These are phyloP conservation scores for Rhodosorus marinus DNA, from an alignment of 23 red algal genomes.

Conservation along the genomic window DNA sequence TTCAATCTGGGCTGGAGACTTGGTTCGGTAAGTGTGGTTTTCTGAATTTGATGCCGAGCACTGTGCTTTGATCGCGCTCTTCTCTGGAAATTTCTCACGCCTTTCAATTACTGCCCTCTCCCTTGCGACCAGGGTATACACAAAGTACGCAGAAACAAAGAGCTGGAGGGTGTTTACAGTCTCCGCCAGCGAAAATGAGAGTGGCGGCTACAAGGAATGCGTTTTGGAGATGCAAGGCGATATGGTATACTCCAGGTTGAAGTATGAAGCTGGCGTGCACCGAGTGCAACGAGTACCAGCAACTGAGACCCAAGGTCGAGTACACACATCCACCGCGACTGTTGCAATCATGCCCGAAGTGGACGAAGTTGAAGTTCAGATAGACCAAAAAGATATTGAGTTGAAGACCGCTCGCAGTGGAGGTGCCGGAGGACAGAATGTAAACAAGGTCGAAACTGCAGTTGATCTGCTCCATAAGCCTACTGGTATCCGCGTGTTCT, in stretches of 20 bases:
- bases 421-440: slow-evolving; percentile 96
- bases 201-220: slow-evolving; percentile 13
- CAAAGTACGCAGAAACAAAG: too few relatives aligned
- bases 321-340: slow-evolving; percentile 66
- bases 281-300: slow-evolving; percentile 84
- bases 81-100: too few relatives aligned
- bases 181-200: slow-evolving; percentile 3
- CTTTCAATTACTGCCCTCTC: too few relatives aligned
- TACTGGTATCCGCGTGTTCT: slow-evolving; percentile 82
- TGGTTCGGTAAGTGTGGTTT: slow-evolving; percentile 22
- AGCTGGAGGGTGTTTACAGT: too few relatives aligned
- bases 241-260: slow-evolving; percentile 8
- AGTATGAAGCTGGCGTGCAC: slow-evolving; percentile 73
- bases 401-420: slow-evolving; percentile 77
- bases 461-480: slow-evolving; percentile 87
- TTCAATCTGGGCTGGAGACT: slow-evolving; percentile 45
- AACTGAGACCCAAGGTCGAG: slow-evolving; percentile 70
- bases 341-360: slow-evolving; percentile 48
- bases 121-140: too few relatives aligned
- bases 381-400: slow-evolving; percentile 95
- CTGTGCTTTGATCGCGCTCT: too few relatives aligned
- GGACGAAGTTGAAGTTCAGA: slow-evolving; percentile 4
- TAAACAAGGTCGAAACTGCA: slow-evolving; percentile 99
- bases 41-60: too few relatives aligned
- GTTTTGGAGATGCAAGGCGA: slow-evolving; percentile 16